Percentiles rank a stretch among this genome's conserved stretches.
These are phyloP conservation scores for Starmerella bombicola DNA, from an alignment of 805 yeast species.

Conservation along the genomic window DNA sequence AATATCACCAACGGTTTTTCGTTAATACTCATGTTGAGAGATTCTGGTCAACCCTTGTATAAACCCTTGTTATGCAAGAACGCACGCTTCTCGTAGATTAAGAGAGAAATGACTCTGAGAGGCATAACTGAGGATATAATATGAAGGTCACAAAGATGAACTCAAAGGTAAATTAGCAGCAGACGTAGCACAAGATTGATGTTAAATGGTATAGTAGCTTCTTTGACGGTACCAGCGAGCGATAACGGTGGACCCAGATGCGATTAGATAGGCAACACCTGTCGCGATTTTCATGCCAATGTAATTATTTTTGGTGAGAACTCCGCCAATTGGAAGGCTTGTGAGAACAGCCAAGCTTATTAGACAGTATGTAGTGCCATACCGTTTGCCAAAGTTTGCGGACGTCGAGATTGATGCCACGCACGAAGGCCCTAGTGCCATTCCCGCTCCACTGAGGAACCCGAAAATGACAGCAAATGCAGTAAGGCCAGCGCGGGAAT, in stretches of 20 bases:
- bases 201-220: no score
- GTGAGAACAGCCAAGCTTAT: conserved; percentile 28
- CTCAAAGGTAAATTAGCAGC: no score
- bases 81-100: no score
- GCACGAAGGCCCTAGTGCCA: conserved; percentile 56
- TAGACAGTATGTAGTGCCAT: conserved; percentile 48
- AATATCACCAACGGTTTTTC: conserved; percentile 1
- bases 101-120: no score
- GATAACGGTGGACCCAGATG: neutral
- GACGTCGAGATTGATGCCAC: conserved; percentile 49
- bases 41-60: no score
- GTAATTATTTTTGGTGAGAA: conserved; percentile 21
- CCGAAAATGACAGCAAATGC: conserved; percentile 35
- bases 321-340: conserved; percentile 31
- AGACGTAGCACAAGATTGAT: no score
- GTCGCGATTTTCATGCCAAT: conserved; percentile 25
- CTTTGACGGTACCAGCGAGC: neutral
- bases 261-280: conserved; percentile 22
- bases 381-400: conserved; percentile 51
- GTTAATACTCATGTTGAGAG: no score
- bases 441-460: conserved; percentile 42
- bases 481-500: conserved; percentile 35
- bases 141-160: no score
- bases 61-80: no score
- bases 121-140: no score